phyloP scores from a whole-genome alignment of 805 yeast species.

The Ogataea pignaliae region DNA sequence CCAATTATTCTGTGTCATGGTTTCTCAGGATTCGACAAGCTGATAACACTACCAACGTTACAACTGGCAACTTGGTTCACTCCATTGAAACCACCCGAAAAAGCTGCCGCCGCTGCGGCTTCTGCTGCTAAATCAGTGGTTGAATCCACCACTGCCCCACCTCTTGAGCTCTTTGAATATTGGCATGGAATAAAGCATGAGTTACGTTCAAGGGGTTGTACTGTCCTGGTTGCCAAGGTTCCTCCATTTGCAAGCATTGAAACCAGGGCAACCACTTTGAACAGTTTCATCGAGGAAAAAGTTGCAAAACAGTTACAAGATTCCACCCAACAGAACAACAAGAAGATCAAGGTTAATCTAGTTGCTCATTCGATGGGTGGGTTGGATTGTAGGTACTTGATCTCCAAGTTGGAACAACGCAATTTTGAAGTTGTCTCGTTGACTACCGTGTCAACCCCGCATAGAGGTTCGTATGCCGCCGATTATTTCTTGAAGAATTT shows the following conservation, averaged over 20 bases:
- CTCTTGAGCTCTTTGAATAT: conserved; percentile 53
- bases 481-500: conserved; percentile 46
- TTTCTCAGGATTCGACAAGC: conserved; percentile 70
- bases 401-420: conserved; percentile 46
- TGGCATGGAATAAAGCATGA: conserved; percentile 78
- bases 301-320: conserved; percentile 13
- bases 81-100: conserved; percentile 13
- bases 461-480: conserved; percentile 80
- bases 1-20: conserved; percentile 89
- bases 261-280: conserved; percentile 57
- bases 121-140: conserved; percentile 2
- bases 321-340: conserved; percentile 23
- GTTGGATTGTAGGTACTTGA: conserved; percentile 72
- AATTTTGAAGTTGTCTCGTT: conserved; percentile 62
- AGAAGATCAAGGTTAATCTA: conserved; percentile 56
- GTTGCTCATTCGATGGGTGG: conserved; percentile 97
- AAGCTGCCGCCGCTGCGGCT: conserved; percentile 5
- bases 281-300: conserved; percentile 40
- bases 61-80: conserved; percentile 12
- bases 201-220: conserved; percentile 56
- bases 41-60: conserved; percentile 36
- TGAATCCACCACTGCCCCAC: conserved; percentile 8
- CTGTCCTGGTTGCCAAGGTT: conserved; percentile 68
- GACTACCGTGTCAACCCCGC: conserved; percentile 88
- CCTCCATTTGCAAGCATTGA: conserved; percentile 79